A percentile compares a stretch with the other conserved stretches of the same genome.
phyloP scores from a whole-genome alignment of 2,329 filamentous ascomycete genomes.

The Aspergillus pseudoviridinutans region DNA sequence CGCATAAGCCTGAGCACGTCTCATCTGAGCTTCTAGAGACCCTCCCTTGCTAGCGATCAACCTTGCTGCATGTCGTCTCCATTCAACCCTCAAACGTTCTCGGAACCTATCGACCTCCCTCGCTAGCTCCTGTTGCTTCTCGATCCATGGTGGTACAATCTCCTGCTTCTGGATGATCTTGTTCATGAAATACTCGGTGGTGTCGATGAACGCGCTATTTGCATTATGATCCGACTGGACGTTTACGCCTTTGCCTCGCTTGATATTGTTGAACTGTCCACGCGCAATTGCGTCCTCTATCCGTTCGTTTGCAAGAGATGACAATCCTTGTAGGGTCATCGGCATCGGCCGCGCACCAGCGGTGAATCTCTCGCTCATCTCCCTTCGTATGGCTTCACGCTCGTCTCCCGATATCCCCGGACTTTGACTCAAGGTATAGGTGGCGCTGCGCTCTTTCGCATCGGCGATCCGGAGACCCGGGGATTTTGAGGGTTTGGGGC shows the following conservation, averaged over 20 bases:
- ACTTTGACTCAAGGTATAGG: conserved; percentile 53
- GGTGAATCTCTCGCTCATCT: conserved; percentile 77
- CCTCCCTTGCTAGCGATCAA: conserved; percentile 76
- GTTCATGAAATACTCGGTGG: conserved; percentile 97
- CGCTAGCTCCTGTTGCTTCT: conserved; percentile 90
- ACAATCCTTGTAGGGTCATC: conserved; percentile 70
- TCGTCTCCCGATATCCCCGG: conserved; percentile 65
- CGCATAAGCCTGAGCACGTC: conserved; percentile 68
- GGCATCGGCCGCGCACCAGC: conserved; percentile 70
- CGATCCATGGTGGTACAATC: conserved; percentile 95
- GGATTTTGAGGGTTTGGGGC: conserved; percentile 40
- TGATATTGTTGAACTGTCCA: conserved; percentile 84
- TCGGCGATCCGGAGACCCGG: conserved; percentile 51
- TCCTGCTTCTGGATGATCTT: conserved; percentile 97
- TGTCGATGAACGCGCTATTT: conserved; percentile 86
- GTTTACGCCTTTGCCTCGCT: conserved; percentile 68
- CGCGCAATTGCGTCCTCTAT: conserved; percentile 93
- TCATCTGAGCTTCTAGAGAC: conserved; percentile 67
- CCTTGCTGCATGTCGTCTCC: conserved; percentile 76
- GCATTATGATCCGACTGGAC: conserved; percentile 72
- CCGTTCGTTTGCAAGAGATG: conserved; percentile 79
- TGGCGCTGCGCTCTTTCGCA: conserved; percentile 56
- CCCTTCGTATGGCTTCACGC: conserved; percentile 63
- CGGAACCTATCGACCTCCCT: conserved; percentile 68
- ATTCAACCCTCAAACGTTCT: conserved; percentile 70